These are phyloP conservation scores for Picea glauca DNA, from an alignment of 75 land plant genomes.

Conservation along the genomic window DNA sequence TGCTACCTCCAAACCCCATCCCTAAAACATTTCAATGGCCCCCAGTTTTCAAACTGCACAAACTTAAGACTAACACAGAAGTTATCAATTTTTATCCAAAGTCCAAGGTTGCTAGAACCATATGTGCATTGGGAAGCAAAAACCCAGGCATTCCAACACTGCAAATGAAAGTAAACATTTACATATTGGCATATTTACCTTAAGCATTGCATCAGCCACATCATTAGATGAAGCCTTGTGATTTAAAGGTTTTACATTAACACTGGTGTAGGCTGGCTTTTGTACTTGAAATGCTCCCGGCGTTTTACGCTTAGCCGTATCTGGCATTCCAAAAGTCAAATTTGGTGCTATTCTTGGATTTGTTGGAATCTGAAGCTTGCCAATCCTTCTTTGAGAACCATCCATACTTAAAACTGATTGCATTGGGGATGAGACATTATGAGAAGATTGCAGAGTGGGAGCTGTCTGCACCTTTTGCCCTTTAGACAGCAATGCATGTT, in stretches of 20 bases:
- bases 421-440: constrained; percentile 18
- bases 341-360: constrained; percentile 87
- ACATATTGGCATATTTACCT: constrained; percentile 31
- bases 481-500: constrained; percentile 19
- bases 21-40: background rate
- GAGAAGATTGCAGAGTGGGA: constrained; percentile 21
- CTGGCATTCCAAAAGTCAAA: constrained; percentile 31
- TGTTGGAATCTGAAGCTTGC: constrained; percentile 88
- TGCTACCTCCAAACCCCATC: background rate
- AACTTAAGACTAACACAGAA: too few relatives aligned
- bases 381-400: constrained; percentile 19
- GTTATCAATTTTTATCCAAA: too few relatives aligned
- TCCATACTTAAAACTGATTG: constrained; percentile 25
- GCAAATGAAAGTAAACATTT: background rate
- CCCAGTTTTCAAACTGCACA: too few relatives aligned
- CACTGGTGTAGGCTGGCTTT: constrained; percentile 86
- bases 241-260: constrained; percentile 38
- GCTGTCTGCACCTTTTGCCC: constrained; percentile 25
- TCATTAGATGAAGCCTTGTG: constrained; percentile 29
- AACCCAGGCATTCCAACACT: background rate
- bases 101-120: too few relatives aligned
- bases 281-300: constrained; percentile 9
- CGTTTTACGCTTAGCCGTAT: constrained; percentile 37
- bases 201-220: constrained; percentile 49
- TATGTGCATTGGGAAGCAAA: background rate